Percentiles rank a stretch among this genome's conserved stretches.
Conservation (phyloP, 2,329 filamentous ascomycete species). For the Aspergillus sp. region DNA sequence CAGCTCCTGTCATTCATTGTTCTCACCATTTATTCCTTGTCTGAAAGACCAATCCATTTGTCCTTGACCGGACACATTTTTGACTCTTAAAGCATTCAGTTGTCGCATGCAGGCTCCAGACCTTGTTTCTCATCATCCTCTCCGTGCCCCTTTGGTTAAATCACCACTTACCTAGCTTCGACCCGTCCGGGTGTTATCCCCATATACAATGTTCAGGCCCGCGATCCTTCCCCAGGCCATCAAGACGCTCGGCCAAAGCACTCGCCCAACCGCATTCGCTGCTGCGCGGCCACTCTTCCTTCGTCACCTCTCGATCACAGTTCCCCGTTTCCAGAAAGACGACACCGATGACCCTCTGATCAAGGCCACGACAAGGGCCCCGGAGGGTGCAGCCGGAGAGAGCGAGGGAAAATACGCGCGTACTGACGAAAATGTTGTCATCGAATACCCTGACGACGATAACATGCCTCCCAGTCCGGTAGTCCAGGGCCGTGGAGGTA, state of each 20-base stretch:
- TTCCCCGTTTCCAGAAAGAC: constrained; percentile 25
- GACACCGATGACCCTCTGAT: constrained; percentile 27
- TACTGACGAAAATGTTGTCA: constrained; percentile 74
- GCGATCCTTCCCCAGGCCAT: constrained; percentile 26
- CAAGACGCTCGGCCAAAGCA: constrained; percentile 21
- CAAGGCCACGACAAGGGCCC: constrained; percentile 32
- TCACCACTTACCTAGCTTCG: background rate
- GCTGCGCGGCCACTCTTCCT: constrained; percentile 17
- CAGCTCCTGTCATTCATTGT: constrained; percentile 2
- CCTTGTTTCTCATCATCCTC: background rate
- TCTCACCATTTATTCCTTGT: background rate
- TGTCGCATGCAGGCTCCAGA: background rate
- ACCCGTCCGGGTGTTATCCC: background rate
- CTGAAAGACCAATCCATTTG: background rate
- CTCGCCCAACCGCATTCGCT: constrained; percentile 22
- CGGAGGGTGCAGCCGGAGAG: constrained; percentile 29
- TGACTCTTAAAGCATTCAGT: background rate
- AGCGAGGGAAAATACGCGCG: constrained; percentile 71
- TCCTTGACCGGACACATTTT: constrained; percentile 6
- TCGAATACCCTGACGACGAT: constrained; percentile 74
- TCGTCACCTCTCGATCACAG: constrained; percentile 33
- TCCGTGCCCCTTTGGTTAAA: background rate
- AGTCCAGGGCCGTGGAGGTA: constrained; percentile 72
- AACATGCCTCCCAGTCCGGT: constrained; percentile 71
- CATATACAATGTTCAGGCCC: constrained; percentile 29